phyloP scores from a whole-genome alignment of 1,284 basidiomycete species.

The Ustilago shanxiensis region DNA sequence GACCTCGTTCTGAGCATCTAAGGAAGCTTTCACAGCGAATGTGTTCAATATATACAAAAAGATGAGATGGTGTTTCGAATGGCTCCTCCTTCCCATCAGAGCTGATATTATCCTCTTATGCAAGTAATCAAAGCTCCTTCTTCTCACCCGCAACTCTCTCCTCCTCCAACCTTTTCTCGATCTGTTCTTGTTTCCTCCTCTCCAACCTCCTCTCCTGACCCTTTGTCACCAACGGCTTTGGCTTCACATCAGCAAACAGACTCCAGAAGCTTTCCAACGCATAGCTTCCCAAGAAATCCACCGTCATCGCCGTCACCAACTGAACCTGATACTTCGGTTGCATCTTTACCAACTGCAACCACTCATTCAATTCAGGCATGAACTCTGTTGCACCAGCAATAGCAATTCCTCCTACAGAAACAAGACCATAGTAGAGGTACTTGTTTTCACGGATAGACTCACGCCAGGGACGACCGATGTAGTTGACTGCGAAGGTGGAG shows the following conservation, averaged over 20 bases:
- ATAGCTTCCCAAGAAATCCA: slow-evolving; percentile 91
- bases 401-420: slow-evolving; percentile 60
- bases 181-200: slow-evolving; percentile 44
- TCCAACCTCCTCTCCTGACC: slow-evolving; percentile 48
- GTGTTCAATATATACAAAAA: too few species aligned
- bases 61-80: too few species aligned
- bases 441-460: slow-evolving; percentile 65
- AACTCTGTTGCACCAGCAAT: slow-evolving; percentile 76
- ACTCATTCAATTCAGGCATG: slow-evolving; percentile 92
- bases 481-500: slow-evolving; percentile 69
- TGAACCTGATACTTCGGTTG: slow-evolving; percentile 74
- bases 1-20: too few species aligned
- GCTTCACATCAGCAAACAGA: slow-evolving; percentile 88
- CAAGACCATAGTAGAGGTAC: slow-evolving; percentile 66
- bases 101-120: too few species aligned
- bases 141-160: slow-evolving; percentile 18
- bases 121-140: slow-evolving; percentile 27
- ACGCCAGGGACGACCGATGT: slow-evolving; percentile 67
- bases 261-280: slow-evolving; percentile 87
- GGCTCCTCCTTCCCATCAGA: too few species aligned
- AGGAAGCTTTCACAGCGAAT: too few species aligned
- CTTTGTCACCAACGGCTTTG: slow-evolving; percentile 69
- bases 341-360: slow-evolving; percentile 98
- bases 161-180: slow-evolving; percentile 16
- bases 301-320: slow-evolving; percentile 77